Percentiles rank a stretch among this genome's conserved stretches.
Evolutionary conservation across 768 basidiomycete genomes (phyloP).

Genomic region (Phylloporus rhodoxanthus): DNA sequence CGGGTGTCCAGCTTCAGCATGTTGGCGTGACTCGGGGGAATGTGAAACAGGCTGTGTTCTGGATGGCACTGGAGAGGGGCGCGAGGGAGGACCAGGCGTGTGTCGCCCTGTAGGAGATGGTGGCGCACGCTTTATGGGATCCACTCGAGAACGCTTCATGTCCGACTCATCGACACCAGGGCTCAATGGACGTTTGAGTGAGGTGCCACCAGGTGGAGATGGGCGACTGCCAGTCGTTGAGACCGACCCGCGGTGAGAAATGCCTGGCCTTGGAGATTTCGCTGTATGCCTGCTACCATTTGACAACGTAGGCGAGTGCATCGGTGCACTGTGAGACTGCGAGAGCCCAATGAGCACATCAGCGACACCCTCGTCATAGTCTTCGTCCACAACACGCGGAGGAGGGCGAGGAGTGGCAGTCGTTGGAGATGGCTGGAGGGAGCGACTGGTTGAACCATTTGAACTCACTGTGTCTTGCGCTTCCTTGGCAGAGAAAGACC

Average conservation of each 20-base stretch:
- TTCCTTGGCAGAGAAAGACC: constrained; percentile 35
- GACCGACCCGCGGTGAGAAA: constrained; percentile 58
- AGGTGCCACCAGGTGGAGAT: constrained; percentile 49
- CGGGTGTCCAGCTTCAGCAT: constrained; percentile 20
- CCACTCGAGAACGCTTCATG: constrained; percentile 61
- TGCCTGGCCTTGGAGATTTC: constrained; percentile 42
- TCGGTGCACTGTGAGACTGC: constrained; percentile 34
- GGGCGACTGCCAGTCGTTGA: constrained; percentile 60
- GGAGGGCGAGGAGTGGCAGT: constrained; percentile 55
- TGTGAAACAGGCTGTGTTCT: constrained; percentile 62
- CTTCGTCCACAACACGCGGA: constrained; percentile 75
- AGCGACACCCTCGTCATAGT: constrained; percentile 91
- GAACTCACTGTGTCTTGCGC: constrained; percentile 64
- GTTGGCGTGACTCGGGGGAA: constrained; percentile 61
- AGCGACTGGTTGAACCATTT: constrained; percentile 54
- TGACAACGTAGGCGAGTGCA: constrained; percentile 55
- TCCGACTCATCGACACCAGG: constrained; percentile 58
- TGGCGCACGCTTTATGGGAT: constrained; percentile 43
- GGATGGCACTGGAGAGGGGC: constrained; percentile 70
- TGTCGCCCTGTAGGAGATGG: constrained; percentile 49
- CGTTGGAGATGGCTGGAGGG: constrained; percentile 69
- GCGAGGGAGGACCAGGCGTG: constrained; percentile 54
- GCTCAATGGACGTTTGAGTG: constrained; percentile 65
- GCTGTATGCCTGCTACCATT: constrained; percentile 47
- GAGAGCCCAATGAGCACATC: constrained; percentile 73